phyloP scores from a whole-genome alignment of 306 rosid genomes.

The Ammopiptanthus mongolicus region DNA sequence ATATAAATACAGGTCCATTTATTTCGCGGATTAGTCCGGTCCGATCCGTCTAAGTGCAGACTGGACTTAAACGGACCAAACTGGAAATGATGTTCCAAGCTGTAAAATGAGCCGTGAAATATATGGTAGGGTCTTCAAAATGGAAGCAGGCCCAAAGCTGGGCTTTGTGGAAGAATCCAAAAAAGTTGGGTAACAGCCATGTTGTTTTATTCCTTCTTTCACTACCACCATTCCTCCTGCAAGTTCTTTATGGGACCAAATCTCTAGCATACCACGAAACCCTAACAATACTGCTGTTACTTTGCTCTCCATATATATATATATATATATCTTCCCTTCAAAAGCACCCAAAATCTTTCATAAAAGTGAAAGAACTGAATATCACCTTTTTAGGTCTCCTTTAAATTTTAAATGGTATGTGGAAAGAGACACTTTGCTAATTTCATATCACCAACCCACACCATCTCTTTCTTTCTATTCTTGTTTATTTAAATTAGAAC shows the following conservation, averaged over 20 bases:
- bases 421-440: slow-evolving; percentile 34
- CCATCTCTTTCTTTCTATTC: slow-evolving; percentile 22
- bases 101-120: no score
- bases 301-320: neutral
- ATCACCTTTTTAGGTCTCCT: slow-evolving; percentile 52
- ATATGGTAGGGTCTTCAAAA: slow-evolving; percentile 19
- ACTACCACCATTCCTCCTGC: slow-evolving; percentile 47
- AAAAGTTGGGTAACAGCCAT: slow-evolving; percentile 53
- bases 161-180: slow-evolving; percentile 52
- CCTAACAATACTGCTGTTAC: neutral
- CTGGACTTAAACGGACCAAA: no score
- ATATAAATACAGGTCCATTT: no score
- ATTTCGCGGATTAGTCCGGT: no score
- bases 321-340: slow-evolving; percentile 7
- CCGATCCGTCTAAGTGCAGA: no score
- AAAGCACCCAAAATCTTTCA: slow-evolving; percentile 60
- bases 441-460: slow-evolving; percentile 32
- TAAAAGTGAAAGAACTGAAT: slow-evolving; percentile 52
- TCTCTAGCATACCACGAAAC: slow-evolving; percentile 34
- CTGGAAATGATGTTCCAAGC: no score
- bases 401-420: slow-evolving; percentile 33
- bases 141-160: slow-evolving; percentile 12
- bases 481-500: slow-evolving; percentile 5
- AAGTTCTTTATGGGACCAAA: slow-evolving; percentile 78
- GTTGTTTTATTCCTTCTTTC: slow-evolving; percentile 70